Evolutionary conservation across 139 green algal species (phyloP).

Genomic region (Asterochloris sp.): DNA sequence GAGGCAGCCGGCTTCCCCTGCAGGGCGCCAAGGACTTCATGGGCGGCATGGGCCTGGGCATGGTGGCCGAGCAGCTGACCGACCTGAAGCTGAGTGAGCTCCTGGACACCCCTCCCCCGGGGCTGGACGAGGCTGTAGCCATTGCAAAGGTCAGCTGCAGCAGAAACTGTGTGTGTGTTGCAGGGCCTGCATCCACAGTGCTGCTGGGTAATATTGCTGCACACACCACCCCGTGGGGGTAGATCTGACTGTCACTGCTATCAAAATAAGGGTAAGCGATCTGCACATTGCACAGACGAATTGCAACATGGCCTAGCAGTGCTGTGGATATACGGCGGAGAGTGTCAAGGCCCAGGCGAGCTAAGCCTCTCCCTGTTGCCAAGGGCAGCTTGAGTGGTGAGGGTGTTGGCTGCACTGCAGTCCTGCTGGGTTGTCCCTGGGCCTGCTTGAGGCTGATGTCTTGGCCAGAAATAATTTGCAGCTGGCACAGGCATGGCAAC

Average conservation of each 20-base stretch:
- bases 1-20: background rate
- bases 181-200: background rate
- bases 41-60: constrained; percentile 74
- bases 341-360: no score
- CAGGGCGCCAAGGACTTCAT: constrained; percentile 74
- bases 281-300: background rate
- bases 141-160: constrained; percentile 76
- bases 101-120: constrained; percentile 94
- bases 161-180: background rate
- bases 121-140: constrained; percentile 91
- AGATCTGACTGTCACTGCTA: no score
- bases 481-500: no score
- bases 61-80: constrained; percentile 71
- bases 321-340: background rate
- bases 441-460: no score
- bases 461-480: no score
- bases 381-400: no score
- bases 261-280: background rate
- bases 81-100: constrained; percentile 96
- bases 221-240: no score
- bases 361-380: no score
- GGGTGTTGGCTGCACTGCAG: no score
- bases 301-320: background rate
- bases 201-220: no score
- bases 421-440: no score